Evolutionary conservation across 352 stramenopile genomes (phyloP), one percentile per base, ranked within the genome.

Genomic region (Globisporangium paroecandrum): DNA sequence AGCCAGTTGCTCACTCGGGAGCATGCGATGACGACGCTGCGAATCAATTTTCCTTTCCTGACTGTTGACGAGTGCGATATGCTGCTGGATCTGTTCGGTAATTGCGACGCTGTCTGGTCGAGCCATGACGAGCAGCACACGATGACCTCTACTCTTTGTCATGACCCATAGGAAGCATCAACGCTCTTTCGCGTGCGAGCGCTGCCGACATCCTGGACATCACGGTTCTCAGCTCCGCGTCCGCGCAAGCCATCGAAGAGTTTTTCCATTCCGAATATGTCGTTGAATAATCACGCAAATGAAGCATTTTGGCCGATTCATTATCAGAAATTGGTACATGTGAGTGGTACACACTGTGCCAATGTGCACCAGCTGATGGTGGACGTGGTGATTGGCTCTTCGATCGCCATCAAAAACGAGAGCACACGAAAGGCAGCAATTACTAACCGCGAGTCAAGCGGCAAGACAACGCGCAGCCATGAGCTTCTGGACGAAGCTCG

Each of bases 21-120:
- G 20, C 73, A 88, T 53, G 81, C 82, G 8, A 69, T 91, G 53
- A 32, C 61, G 1, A 75, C 73, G 12, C 64, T 93, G 5, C 71
- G 66, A 29, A 62, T 64, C 15, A 93, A 89, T 69, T 85, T 93
- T 54, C 72, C 73, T 18, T 89, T 90, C 51, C 69, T 93, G 22
- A 82, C 64, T 41, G 53, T 59, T 3, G 84, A 89, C 60, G 84
- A 93, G 43, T 90, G 79, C 43, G 84, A 93, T 25, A 93, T 93
- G 84, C 73, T 93, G 10, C 72, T 93, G n/a, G 84, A 91, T 57
- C 61, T 90, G 29, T 93, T 90, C 51, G 84, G 84, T 89, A 47
- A n/a, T 73, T 68, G 47, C 18, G 18, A 22, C 18, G 43, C 43
- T 51, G 18, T 24, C 10, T 51, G 18, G 12, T 51, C 20, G 6